Conservation (phyloP, 1,139 yeast genomes). For the Geotrichum citri-aurantii region DNA sequence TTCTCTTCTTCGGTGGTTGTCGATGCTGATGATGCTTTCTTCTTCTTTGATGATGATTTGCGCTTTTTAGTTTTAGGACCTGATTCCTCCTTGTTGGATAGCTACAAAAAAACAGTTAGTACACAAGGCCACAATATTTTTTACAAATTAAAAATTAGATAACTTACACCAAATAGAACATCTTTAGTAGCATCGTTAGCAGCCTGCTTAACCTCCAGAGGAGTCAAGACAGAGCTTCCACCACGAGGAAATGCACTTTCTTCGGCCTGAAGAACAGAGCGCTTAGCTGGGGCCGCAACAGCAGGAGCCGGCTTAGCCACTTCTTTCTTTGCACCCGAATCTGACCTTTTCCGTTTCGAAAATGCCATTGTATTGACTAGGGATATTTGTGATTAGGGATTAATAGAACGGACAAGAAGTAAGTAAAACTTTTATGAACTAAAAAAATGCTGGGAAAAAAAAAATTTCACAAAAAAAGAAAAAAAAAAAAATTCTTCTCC, state of each 20-base stretch:
- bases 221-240: slow-evolving; percentile 73
- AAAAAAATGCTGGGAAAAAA: background rate
- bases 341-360: slow-evolving; percentile 16
- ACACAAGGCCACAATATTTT: background rate
- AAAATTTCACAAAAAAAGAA: background rate
- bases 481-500: background rate
- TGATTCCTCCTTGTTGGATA: slow-evolving; percentile 7
- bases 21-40: slow-evolving; percentile 19
- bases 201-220: slow-evolving; percentile 87
- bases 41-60: slow-evolving; percentile 16
- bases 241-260: slow-evolving; percentile 89
- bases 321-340: slow-evolving; percentile 7
- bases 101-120: background rate
- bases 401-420: background rate
- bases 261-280: slow-evolving; percentile 25
- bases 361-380: slow-evolving; percentile 7
- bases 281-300: background rate
- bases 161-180: slow-evolving; percentile 59
- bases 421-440: background rate
- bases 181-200: slow-evolving; percentile 89
- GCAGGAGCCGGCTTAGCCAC: slow-evolving; percentile 2
- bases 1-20: slow-evolving; percentile 25
- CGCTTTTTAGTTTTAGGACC: slow-evolving; percentile 16
- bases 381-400: background rate
- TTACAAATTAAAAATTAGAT: background rate